A percentile compares a stretch with the other conserved stretches of the same genome.
These are phyloP conservation scores for Coemansia sp. DNA, from an alignment of 192 early-diverging fungal genomes.

Conservation along the genomic window DNA sequence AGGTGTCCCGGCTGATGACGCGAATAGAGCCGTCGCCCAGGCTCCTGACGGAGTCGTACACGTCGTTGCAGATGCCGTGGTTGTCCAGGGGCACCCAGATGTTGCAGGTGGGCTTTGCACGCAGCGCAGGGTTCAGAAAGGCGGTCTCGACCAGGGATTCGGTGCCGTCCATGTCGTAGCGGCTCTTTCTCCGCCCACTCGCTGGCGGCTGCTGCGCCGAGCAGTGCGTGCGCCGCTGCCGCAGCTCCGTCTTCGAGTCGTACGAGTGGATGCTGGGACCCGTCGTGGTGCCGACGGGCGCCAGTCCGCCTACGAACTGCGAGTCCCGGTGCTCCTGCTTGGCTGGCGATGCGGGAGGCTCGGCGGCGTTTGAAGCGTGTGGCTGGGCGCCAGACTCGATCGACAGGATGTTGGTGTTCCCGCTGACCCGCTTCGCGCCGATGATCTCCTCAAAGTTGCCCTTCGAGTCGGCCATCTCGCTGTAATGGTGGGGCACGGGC, in stretches of 20 bases:
- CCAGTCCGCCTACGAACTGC: conserved; percentile 2
- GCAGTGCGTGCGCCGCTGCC: conserved; percentile 30
- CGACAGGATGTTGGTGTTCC: conserved; percentile 36
- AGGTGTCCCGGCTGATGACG: conserved; percentile 20
- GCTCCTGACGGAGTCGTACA: conserved; percentile 20
- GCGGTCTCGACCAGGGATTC: conserved; percentile 26
- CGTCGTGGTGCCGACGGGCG: neutral
- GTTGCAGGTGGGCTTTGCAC: conserved; percentile 21
- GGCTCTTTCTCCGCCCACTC: conserved; percentile 17
- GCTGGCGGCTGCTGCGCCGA: neutral
- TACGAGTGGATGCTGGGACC: conserved; percentile 35
- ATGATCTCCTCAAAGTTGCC: neutral
- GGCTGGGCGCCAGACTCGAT: conserved; percentile 22
- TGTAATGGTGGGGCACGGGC: conserved; percentile 42
- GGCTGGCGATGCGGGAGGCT: neutral
- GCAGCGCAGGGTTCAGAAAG: conserved; percentile 40
- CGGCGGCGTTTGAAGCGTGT: neutral
- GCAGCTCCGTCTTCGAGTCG: conserved; percentile 37
- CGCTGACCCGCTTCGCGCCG: conserved; percentile 14
- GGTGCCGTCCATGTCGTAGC: conserved; percentile 25
- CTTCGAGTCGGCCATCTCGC: neutral
- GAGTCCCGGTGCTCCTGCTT: neutral
- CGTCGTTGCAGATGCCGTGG: conserved; percentile 30
- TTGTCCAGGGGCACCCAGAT: conserved; percentile 48
- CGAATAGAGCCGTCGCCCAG: conserved; percentile 29